Conservation (phyloP, 768 basidiomycete species). For the Suillus cothurnatus region DNA sequence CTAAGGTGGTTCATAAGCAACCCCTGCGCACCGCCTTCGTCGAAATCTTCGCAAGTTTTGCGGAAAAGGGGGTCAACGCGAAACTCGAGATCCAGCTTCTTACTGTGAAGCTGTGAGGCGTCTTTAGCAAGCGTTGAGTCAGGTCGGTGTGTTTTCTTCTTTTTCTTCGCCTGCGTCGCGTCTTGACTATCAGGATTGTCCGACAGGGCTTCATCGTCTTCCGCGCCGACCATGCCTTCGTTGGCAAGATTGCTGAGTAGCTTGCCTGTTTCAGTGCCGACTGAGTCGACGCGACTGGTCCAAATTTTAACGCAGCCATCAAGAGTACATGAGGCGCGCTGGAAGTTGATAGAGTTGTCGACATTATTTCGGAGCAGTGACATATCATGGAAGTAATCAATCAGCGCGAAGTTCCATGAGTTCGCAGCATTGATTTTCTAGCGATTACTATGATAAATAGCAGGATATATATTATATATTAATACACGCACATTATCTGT, state of each 20-base stretch:
- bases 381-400: slow-evolving; percentile 99
- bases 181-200: slow-evolving; percentile 69
- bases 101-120: slow-evolving; percentile 76
- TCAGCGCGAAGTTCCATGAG: slow-evolving; percentile 97
- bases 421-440: slow-evolving; percentile 99
- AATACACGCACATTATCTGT: slow-evolving; percentile 84
- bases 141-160: slow-evolving; percentile 67
- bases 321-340: slow-evolving; percentile 95
- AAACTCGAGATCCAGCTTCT: slow-evolving; percentile 95
- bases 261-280: slow-evolving; percentile 96
- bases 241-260: slow-evolving; percentile 85
- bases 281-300: slow-evolving; percentile 96
- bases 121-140: slow-evolving; percentile 91
- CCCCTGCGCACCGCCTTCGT: slow-evolving; percentile 96
- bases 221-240: slow-evolving; percentile 59
- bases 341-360: slow-evolving; percentile 98
- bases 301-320: slow-evolving; percentile 99
- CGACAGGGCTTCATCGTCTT: slow-evolving; percentile 60
- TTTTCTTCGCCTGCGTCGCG: slow-evolving; percentile 54
- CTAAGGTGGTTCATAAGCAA: slow-evolving; percentile 95
- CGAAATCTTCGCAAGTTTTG: slow-evolving; percentile 98
- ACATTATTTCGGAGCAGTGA: slow-evolving; percentile 88
- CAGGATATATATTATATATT: slow-evolving; percentile 10
- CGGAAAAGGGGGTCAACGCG: slow-evolving; percentile 95
- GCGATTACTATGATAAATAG: slow-evolving; percentile 12